Percentiles rank a stretch among this genome's conserved stretches.
phyloP scores from a whole-genome alignment of 2,329 filamentous ascomycete species.

The Chaetomiaceae sp. region DNA sequence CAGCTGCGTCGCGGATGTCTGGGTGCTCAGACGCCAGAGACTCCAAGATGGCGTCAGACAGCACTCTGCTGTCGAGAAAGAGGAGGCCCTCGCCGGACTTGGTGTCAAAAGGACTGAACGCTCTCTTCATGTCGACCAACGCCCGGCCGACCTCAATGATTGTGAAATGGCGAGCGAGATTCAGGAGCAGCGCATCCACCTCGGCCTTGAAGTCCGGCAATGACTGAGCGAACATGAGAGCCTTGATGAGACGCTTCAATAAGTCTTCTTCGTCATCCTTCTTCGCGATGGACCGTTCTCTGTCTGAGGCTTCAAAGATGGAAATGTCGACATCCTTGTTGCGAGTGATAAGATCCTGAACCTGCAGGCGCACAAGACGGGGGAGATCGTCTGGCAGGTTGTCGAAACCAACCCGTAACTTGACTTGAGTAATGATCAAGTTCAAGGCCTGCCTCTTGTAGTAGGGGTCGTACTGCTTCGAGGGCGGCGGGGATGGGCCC shows the following conservation, averaged over 20 bases:
- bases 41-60: constrained; percentile 87
- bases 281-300: constrained; percentile 79
- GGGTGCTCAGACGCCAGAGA: constrained; percentile 80
- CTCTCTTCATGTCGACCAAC: constrained; percentile 75
- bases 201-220: constrained; percentile 74
- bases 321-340: constrained; percentile 68
- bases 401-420: constrained; percentile 84
- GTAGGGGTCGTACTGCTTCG: constrained; percentile 66
- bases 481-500: constrained; percentile 30
- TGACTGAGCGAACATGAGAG: constrained; percentile 78
- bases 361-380: constrained; percentile 78
- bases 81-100: constrained; percentile 81
- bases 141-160: constrained; percentile 83
- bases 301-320: constrained; percentile 69
- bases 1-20: constrained; percentile 75
- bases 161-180: constrained; percentile 84
- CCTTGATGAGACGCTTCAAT: constrained; percentile 83
- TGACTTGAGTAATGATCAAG: constrained; percentile 81
- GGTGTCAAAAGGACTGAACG: constrained; percentile 74
- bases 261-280: constrained; percentile 77
- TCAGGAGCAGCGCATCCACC: constrained; percentile 68
- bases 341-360: constrained; percentile 72
- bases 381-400: constrained; percentile 85
- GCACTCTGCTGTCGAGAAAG: constrained; percentile 76
- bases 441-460: constrained; percentile 94